These are phyloP conservation scores for Fragaria vesca DNA, from an alignment of 306 rosid species.

Conservation along the genomic window DNA sequence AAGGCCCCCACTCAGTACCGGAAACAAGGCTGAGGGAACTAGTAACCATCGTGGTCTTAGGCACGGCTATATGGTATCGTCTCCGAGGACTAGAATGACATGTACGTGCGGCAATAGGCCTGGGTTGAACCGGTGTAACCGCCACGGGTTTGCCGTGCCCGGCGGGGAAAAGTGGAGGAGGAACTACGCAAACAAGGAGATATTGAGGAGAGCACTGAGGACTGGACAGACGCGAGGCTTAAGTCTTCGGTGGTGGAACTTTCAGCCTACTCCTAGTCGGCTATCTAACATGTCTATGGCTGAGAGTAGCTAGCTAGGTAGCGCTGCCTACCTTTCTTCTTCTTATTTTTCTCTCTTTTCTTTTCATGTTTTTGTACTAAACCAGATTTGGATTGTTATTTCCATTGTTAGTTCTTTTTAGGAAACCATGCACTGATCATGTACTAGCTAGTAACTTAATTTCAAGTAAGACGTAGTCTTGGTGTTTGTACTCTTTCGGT, in stretches of 20 bases:
- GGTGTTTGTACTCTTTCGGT: neutral
- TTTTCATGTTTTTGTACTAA: neutral
- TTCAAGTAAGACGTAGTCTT: neutral
- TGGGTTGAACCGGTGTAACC: conserved; percentile 48
- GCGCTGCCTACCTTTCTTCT: neutral
- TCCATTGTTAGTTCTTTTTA: neutral
- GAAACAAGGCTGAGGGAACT: neutral
- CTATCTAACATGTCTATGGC: conserved; percentile 84
- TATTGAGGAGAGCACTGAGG: conserved; percentile 66
- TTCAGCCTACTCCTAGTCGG: conserved; percentile 82
- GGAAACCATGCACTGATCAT: neutral
- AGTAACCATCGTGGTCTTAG: conserved; percentile 16
- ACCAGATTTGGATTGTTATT: neutral
- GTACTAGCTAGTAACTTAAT: neutral
- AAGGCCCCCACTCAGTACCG: conserved; percentile 16
- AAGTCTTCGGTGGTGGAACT: conserved; percentile 75
- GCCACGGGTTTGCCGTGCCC: conserved; percentile 48
- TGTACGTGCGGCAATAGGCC: conserved; percentile 55
- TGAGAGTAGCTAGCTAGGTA: conserved; percentile 16
- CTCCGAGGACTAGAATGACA: conserved; percentile 29
- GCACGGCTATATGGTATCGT: conserved; percentile 18
- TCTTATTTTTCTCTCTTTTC: neutral
- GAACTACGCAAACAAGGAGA: conserved; percentile 55
- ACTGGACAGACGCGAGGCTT: conserved; percentile 44
- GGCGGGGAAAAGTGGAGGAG: conserved; percentile 45